Evolutionary conservation across 768 basidiomycete species (phyloP), one percentile per base, ranked within the genome.

Genomic region (Pleurotus citrinopileatus): DNA sequence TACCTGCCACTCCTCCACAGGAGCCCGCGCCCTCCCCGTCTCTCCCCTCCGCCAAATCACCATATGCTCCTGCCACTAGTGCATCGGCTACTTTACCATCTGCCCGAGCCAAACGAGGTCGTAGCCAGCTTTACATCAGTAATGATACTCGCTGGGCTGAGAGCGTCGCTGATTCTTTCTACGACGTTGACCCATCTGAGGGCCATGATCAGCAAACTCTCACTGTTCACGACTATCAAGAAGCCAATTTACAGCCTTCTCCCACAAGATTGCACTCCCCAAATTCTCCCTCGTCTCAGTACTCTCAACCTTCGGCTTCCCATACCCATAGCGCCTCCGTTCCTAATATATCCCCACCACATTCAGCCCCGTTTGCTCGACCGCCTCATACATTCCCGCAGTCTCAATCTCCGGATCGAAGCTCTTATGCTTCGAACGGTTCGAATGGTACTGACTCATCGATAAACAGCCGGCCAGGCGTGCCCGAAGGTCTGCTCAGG

Each of bases 121-220:
- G 48, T 10, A 50, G 48, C 23, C 48, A 50, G 22, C 15, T 50
- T 9, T 50, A 50, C 23, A 50, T 50, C 12, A 50, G 48, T 26
- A 50, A 50, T 19, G 48, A 50, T 22, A 50, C 48, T 22, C 48
- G 48, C 7, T 50, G 48, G 48, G 48, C 48, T 22, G 48, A 50
- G 12, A 50, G 48, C 22, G 15, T 50, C 12, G 48, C n/a, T 36
- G 48, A 50, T 37, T 50, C 48, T 28, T 50, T 50, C 32, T 50
- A 50, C 19, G 32, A 19, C 27, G 19, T n/a, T 23, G 48, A 20
- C 15, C 20, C 29, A 7, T 13, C 7, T 8, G 47, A 32, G 1
- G 47, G 27, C 10, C 19, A 37, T 20, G 32, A 32, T 26, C 45
- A 46, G 6, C 12, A 46, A 4, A 15, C 2, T 28, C 10, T 26